These are phyloP conservation scores for Phascolomyces articulosus DNA, from an alignment of 371 early-diverging fungal species.

Conservation along the genomic window DNA sequence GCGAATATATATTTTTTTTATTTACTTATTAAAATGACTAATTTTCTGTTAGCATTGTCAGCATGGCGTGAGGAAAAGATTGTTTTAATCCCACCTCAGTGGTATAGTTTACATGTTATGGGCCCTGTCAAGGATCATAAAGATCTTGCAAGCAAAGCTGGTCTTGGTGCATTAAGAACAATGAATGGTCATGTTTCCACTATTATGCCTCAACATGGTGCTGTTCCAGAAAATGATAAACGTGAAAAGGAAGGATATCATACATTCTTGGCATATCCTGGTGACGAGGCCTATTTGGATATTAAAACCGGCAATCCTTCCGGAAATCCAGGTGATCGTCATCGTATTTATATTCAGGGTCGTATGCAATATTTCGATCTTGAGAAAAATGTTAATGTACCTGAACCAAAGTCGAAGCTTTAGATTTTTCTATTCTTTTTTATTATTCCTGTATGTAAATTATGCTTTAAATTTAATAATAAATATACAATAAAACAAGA, in stretches of 20 bases:
- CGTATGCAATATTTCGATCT: slow-evolving; percentile 29
- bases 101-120: slow-evolving; percentile 57
- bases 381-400: slow-evolving; percentile 31
- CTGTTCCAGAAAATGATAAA: slow-evolving; percentile 11
- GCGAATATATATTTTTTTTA: too few species aligned
- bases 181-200: slow-evolving; percentile 32
- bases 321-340: slow-evolving; percentile 28
- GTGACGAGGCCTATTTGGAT: slow-evolving; percentile 36
- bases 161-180: slow-evolving; percentile 35
- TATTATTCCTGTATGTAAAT: too few species aligned
- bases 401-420: slow-evolving; percentile 8
- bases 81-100: slow-evolving; percentile 69
- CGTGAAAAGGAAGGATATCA: slow-evolving; percentile 21
- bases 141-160: slow-evolving; percentile 34
- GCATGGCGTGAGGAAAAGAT: slow-evolving; percentile 26
- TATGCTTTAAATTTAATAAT: too few species aligned
- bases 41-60: slow-evolving; percentile 18
- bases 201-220: slow-evolving; percentile 52
- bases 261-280: slow-evolving; percentile 41
- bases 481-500: too few species aligned
- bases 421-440: too few species aligned
- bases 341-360: slow-evolving; percentile 41
- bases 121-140: slow-evolving; percentile 24
- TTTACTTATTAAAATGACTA: neutral
- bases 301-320: slow-evolving; percentile 11